Percentiles rank a stretch among this genome's conserved stretches.
Conservation (phyloP, 192 early-diverging fungal genomes). For the Backusella mclennaniae region DNA sequence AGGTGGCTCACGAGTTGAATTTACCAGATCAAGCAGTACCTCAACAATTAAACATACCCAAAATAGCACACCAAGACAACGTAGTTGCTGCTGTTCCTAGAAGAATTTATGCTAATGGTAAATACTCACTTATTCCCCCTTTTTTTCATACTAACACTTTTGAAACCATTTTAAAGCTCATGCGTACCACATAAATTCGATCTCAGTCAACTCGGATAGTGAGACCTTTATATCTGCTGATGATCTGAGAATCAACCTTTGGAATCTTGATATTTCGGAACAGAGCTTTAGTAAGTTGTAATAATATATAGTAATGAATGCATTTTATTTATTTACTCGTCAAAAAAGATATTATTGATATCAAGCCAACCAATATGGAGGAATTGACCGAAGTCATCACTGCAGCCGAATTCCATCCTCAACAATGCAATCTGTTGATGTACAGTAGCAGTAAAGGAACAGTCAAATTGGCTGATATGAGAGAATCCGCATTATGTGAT, state of each 20-base stretch:
- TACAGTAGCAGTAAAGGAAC: constrained; percentile 98
- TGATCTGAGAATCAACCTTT: constrained; percentile 90
- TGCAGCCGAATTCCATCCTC: constrained; percentile 95
- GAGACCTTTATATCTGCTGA: constrained; percentile 90
- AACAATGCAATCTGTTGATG: constrained; percentile 95
- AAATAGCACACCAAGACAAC: constrained; percentile 80
- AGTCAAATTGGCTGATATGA: constrained; percentile 97
- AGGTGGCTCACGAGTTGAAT: constrained; percentile 85
- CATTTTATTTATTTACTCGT: no score
- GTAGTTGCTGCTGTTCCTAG: constrained; percentile 82
- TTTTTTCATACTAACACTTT: neutral
- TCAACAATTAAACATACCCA: constrained; percentile 65
- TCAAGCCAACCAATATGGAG: constrained; percentile 99
- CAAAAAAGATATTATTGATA: constrained; percentile 87
- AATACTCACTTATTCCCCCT: neutral
- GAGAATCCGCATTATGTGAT: constrained; percentile 92
- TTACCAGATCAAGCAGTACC: constrained; percentile 57
- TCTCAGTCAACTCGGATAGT: constrained; percentile 89
- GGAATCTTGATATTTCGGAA: constrained; percentile 87
- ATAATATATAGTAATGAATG: neutral
- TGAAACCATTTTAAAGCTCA: constrained; percentile 55
- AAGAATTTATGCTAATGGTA: constrained; percentile 80
- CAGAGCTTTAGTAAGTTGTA: constrained; percentile 73
- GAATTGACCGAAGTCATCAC: constrained; percentile 99
- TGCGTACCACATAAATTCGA: constrained; percentile 96